Conservation (phyloP, 805 yeast species). For the Candida cerambycidarum region DNA sequence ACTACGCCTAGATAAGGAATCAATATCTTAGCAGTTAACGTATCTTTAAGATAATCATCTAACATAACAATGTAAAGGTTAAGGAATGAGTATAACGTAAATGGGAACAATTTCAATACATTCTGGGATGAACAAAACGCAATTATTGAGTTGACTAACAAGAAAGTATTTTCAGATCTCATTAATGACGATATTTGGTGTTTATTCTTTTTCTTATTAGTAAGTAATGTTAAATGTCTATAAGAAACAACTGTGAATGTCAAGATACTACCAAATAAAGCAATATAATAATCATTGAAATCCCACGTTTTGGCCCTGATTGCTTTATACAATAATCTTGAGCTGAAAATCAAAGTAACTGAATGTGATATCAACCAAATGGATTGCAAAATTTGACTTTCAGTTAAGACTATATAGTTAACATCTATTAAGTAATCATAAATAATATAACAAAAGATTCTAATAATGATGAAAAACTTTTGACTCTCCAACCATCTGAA, state of each 20-base stretch:
- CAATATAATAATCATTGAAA: conserved; percentile 10
- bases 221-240: conserved; percentile 14
- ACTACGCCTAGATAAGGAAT: conserved; percentile 18
- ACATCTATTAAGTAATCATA: conserved; percentile 3
- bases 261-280: conserved; percentile 12
- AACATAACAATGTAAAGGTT: conserved; percentile 23
- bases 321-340: neutral
- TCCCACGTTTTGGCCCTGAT: neutral
- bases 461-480: neutral
- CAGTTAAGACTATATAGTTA: neutral
- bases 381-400: conserved; percentile 8
- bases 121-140: conserved; percentile 19
- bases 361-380: conserved; percentile 15
- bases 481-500: conserved; percentile 1
- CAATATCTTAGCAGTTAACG: conserved; percentile 14
- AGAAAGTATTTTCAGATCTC: conserved; percentile 29
- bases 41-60: conserved; percentile 18
- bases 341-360: conserved; percentile 6
- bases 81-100: conserved; percentile 27
- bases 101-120: conserved; percentile 25
- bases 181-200: no score
- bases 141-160: conserved; percentile 23
- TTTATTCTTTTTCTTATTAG: conserved; percentile 3
- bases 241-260: conserved; percentile 23
- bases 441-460: neutral